Evolutionary conservation across 805 yeast species (phyloP).

Genomic region (Kodamaea laetipori): DNA sequence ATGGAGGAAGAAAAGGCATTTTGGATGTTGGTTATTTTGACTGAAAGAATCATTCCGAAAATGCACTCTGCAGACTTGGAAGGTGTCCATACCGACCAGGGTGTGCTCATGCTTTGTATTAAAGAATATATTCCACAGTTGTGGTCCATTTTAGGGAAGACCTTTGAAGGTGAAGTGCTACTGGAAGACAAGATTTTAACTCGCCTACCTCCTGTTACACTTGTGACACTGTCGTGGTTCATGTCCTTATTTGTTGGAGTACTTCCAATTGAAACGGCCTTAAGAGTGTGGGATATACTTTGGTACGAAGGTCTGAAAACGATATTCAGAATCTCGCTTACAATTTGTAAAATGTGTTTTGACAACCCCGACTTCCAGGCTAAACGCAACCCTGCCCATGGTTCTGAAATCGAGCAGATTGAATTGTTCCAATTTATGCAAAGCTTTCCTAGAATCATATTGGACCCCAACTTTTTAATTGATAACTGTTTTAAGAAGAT

Average conservation of each 20-base stretch:
- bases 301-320: slow-evolving; percentile 91
- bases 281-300: slow-evolving; percentile 92
- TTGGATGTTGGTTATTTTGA: slow-evolving; percentile 93
- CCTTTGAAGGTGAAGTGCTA: slow-evolving; percentile 41
- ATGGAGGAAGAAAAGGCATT: slow-evolving; percentile 89
- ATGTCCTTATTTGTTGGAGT: slow-evolving; percentile 95
- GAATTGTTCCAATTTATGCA: slow-evolving; percentile 81
- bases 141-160: slow-evolving; percentile 58
- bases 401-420: slow-evolving; percentile 42
- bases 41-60: slow-evolving; percentile 84
- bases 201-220: slow-evolving; percentile 84
- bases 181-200: slow-evolving; percentile 57
- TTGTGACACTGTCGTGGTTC: slow-evolving; percentile 97
- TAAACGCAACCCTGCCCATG: slow-evolving; percentile 18
- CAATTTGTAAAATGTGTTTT: slow-evolving; percentile 68
- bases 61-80: slow-evolving; percentile 88
- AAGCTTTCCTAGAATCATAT: slow-evolving; percentile 68
- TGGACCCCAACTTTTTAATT: slow-evolving; percentile 70
- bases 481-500: slow-evolving; percentile 75
- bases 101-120: slow-evolving; percentile 84
- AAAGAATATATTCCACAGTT: slow-evolving; percentile 80
- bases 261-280: slow-evolving; percentile 82
- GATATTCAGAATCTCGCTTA: slow-evolving; percentile 77
- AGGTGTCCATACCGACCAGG: slow-evolving; percentile 95
- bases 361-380: slow-evolving; percentile 60